phyloP scores from a whole-genome alignment of 1,284 basidiomycete species.

The Pholiota adiposa region DNA sequence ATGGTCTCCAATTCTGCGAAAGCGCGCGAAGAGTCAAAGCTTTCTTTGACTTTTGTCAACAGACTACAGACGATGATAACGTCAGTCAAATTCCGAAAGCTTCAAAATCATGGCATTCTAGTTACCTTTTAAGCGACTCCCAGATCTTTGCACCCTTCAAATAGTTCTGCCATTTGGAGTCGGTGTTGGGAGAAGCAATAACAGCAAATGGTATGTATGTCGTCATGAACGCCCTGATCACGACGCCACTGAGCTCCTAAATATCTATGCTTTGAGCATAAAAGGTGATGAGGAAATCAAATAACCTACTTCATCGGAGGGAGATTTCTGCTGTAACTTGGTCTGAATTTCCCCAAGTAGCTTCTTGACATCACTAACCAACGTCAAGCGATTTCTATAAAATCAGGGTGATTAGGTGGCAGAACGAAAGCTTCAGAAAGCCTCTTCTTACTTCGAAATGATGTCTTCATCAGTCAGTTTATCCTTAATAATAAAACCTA shows the following conservation, averaged over 20 bases:
- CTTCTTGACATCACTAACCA: constrained; percentile 1
- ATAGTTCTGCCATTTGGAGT: constrained; percentile 15
- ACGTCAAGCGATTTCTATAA: background rate
- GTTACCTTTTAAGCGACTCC: constrained; percentile 11
- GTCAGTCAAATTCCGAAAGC: background rate
- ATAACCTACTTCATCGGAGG: background rate
- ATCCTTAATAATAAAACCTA: background rate
- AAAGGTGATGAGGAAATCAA: background rate
- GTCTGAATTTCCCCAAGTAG: background rate
- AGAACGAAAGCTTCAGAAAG: background rate
- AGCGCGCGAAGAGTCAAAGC: too few relatives aligned
- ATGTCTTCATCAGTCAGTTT: background rate
- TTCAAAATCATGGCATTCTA: background rate
- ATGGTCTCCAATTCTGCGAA: too few relatives aligned
- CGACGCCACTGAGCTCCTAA: constrained; percentile 14
- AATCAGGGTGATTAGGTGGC: background rate
- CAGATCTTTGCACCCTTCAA: constrained; percentile 17
- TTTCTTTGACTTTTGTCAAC: constrained; percentile 1
- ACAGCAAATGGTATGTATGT: constrained; percentile 23
- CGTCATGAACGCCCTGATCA: constrained; percentile 18
- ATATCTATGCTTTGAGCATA: background rate
- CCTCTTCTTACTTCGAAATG: background rate
- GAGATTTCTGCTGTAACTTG: background rate
- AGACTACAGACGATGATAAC: background rate
- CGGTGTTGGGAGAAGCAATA: background rate